phyloP scores from a whole-genome alignment of 139 green algal genomes.

The Coelastrella sp. region DNA sequence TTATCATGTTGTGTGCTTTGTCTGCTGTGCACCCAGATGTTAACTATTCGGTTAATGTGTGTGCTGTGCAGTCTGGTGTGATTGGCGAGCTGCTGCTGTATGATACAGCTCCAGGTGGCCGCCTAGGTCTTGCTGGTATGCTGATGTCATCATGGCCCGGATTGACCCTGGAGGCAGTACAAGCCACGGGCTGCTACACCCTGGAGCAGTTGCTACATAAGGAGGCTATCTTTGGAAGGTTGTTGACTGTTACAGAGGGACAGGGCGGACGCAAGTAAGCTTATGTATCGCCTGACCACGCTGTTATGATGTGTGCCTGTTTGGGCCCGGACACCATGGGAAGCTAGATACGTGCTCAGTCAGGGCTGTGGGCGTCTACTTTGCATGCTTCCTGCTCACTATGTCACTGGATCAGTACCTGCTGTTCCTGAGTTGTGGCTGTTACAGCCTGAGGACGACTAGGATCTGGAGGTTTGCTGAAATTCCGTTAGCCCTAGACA shows the following conservation, averaged over 20 bases:
- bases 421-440: no score
- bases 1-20: not conserved
- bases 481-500: no score
- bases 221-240: constrained; percentile 5
- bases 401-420: no score
- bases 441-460: no score
- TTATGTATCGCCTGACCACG: no score
- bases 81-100: not conserved
- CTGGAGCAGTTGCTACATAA: constrained; percentile 23
- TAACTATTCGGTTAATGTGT: not conserved
- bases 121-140: not conserved
- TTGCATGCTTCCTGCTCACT: no score
- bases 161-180: not conserved
- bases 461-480: no score
- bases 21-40: not conserved
- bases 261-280: not conserved
- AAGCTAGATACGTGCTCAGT: no score
- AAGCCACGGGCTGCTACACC: not conserved
- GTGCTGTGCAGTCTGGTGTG: not conserved
- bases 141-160: not conserved
- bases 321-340: no score
- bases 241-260: not conserved
- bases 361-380: no score
- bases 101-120: not conserved
- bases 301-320: no score